Percentiles rank a stretch among this genome's conserved stretches.
These are phyloP conservation scores for Amphicarpaea edgeworthii DNA, from an alignment of 306 rosid genomes.

Conservation along the genomic window DNA sequence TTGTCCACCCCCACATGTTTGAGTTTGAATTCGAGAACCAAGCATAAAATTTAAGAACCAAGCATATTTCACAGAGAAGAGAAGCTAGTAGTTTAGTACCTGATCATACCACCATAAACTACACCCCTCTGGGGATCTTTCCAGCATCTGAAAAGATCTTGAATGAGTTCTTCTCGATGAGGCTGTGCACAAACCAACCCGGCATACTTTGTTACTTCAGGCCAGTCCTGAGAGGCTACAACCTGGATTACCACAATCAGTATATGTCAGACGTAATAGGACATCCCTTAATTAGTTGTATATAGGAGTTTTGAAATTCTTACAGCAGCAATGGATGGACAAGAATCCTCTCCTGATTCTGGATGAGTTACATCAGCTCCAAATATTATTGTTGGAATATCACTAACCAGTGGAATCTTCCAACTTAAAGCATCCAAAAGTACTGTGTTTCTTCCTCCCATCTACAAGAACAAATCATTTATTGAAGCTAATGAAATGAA, in stretches of 20 bases:
- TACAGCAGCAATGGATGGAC: constrained; percentile 85
- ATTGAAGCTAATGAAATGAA: background rate
- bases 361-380: constrained; percentile 77
- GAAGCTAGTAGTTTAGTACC: constrained; percentile 49
- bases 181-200: constrained; percentile 84
- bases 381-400: constrained; percentile 65
- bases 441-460: constrained; percentile 77
- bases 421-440: constrained; percentile 73
- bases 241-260: constrained; percentile 54
- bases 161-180: constrained; percentile 79
- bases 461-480: constrained; percentile 37
- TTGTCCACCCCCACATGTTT: too few species aligned
- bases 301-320: constrained; percentile 29
- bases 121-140: constrained; percentile 70
- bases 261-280: constrained; percentile 27
- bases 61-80: constrained; percentile 13
- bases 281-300: background rate
- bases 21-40: background rate
- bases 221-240: constrained; percentile 91
- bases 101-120: constrained; percentile 77
- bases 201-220: constrained; percentile 83
- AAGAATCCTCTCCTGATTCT: constrained; percentile 70
- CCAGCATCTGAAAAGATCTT: constrained; percentile 77
- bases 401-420: constrained; percentile 76
- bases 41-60: background rate